Evolutionary conservation across 2,329 filamentous ascomycete species (phyloP), one percentile per base, ranked within the genome.

Genomic region (Emergomyces orientalis): DNA sequence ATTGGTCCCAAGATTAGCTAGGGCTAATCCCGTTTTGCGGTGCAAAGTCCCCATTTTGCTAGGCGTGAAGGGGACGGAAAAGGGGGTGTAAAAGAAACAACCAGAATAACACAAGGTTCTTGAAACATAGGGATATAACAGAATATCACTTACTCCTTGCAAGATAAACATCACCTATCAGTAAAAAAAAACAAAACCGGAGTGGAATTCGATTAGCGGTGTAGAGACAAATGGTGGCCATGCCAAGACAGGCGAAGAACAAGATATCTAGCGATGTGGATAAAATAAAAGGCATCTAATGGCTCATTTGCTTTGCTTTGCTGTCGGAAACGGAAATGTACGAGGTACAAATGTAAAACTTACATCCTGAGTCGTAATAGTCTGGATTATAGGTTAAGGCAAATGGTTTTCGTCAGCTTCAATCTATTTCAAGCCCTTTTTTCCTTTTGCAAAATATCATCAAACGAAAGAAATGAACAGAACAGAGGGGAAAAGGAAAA

Each of bases 281-380:
- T 41, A 13, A 41, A 43, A 4, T 1, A 2, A 9, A 17, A 41
- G 7, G 2, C 4, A 27, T 49, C 22, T 11, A 1, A 49, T 49
- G 4, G 4, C 22, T 49, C 11, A 47, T 47, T 22, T 25, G 45
- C n/a, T 47, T 19, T 22, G 9, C 11, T 25, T 25, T 47, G n/a
- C n/a, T n/a, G n/a, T n/a, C 45, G 9, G 25, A 9, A 34, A 22
- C 32, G 8, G 27, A 34, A 34, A 27, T 59, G 19, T 11, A n/a
- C 17, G 22, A 27, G 2, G 39, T n/a, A 32, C 30, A 47, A 32
- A 49, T 51, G 39, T 3, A 25, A 2, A 3, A 62, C 67, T 64
- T 65, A 69, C 68, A 62, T 70, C 66, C 0, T 47, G 58, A 9
- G 65, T 68, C 0, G 65, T 68, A 2, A 69, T 47, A 0, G 64